phyloP scores from a whole-genome alignment of 495 filamentous ascomycete genomes.

The Neurospora tetrasperma region DNA sequence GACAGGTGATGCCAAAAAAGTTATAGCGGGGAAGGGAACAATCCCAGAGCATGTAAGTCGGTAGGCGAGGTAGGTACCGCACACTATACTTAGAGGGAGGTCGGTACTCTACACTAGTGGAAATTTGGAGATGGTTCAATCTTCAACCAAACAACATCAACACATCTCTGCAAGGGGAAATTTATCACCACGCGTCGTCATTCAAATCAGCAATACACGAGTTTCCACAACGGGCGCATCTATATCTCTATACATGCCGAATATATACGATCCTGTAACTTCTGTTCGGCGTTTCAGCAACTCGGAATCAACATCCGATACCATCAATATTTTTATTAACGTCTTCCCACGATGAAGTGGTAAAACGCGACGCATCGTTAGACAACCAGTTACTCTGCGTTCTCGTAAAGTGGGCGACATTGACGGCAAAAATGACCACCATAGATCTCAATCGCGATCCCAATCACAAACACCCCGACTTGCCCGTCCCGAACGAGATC shows the following conservation, averaged over 20 bases:
- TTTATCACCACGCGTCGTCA: not conserved
- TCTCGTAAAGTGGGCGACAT: not conserved
- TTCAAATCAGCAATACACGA: not conserved
- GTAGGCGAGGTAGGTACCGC: not conserved
- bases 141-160: not conserved
- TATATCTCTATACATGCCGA: not conserved
- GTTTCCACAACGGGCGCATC: not conserved
- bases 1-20: slow-evolving; percentile 3
- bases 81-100: not conserved
- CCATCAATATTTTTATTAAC: not conserved
- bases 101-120: not conserved
- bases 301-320: not conserved
- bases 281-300: not conserved
- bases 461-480: not conserved
- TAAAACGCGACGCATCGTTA: not conserved
- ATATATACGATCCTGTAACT: not conserved
- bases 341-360: not conserved
- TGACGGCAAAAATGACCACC: not conserved
- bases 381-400: not conserved
- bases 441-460: not conserved
- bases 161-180: not conserved
- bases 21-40: not conserved
- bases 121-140: not conserved
- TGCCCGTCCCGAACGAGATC: slow-evolving; percentile 12
- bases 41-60: not conserved